Conservation (phyloP, 495 filamentous ascomycete species). For the Penicillium turbatum region DNA sequence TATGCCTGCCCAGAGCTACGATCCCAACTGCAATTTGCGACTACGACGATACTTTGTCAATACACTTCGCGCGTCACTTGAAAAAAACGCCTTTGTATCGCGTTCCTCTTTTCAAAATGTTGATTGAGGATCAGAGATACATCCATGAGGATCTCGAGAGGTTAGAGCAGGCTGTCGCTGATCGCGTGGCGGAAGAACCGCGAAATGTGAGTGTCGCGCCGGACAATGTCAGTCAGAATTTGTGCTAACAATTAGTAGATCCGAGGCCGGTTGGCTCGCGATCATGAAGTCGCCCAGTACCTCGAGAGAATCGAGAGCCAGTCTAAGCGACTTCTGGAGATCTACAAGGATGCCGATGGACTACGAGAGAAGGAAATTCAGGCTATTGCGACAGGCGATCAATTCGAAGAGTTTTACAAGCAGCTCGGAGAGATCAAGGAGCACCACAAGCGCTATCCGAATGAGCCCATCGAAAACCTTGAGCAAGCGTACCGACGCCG, state of each 20-base stretch:
- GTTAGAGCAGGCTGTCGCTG: slow-evolving; percentile 87
- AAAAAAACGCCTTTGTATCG: neutral
- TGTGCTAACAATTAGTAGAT: slow-evolving; percentile 53
- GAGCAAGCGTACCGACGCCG: slow-evolving; percentile 84
- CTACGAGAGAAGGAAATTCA: slow-evolving; percentile 74
- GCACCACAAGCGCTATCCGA: slow-evolving; percentile 86
- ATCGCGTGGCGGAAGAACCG: slow-evolving; percentile 82
- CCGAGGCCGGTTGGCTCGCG: slow-evolving; percentile 75
- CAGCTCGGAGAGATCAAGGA: slow-evolving; percentile 75
- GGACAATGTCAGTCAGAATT: neutral
- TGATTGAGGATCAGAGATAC: slow-evolving; percentile 87
- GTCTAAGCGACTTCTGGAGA: slow-evolving; percentile 70
- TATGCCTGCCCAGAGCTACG: slow-evolving; percentile 8
- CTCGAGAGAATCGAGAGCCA: slow-evolving; percentile 81
- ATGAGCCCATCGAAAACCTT: slow-evolving; percentile 91
- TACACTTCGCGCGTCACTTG: slow-evolving; percentile 1
- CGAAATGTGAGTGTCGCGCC: slow-evolving; percentile 61
- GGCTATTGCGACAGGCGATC: slow-evolving; percentile 77
- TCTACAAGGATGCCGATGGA: slow-evolving; percentile 76
- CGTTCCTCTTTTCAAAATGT: slow-evolving; percentile 48
- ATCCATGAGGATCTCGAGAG: slow-evolving; percentile 94
- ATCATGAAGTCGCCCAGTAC: slow-evolving; percentile 88
- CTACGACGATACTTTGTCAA: neutral
- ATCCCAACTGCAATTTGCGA: slow-evolving; percentile 7
- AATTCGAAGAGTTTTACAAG: slow-evolving; percentile 88